Percentiles rank a stretch among this genome's conserved stretches.
phyloP scores from a whole-genome alignment of 1,139 yeast genomes.

The Candida sp. region DNA sequence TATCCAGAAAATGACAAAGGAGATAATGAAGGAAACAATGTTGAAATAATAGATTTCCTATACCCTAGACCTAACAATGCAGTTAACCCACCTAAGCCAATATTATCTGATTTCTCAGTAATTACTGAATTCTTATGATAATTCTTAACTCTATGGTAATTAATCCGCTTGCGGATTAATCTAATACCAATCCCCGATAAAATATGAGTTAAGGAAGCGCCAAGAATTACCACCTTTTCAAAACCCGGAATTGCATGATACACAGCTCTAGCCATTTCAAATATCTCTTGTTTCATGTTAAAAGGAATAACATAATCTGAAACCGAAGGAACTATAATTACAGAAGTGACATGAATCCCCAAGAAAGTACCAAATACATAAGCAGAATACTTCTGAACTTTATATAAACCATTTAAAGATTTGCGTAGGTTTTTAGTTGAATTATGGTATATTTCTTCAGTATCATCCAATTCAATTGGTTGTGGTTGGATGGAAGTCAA shows the following conservation, averaged over 20 bases:
- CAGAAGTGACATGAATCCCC: conserved; percentile 56
- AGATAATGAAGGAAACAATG: conserved; percentile 26
- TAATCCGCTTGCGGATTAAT: conserved; percentile 17
- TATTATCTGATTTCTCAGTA: conserved; percentile 32
- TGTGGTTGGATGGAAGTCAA: conserved; percentile 10
- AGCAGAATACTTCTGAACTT: conserved; percentile 60
- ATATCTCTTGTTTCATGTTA: conserved; percentile 47
- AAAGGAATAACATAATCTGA: conserved; percentile 35
- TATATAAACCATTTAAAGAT: conserved; percentile 8
- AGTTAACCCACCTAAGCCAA: conserved; percentile 60
- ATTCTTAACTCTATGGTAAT: background rate
- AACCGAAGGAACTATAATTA: conserved; percentile 46
- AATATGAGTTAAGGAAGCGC: conserved; percentile 49
- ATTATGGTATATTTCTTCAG: conserved; percentile 1
- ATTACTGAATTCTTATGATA: background rate
- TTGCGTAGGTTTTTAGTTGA: conserved; percentile 7
- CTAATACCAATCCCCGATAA: conserved; percentile 52
- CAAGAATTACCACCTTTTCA: conserved; percentile 48
- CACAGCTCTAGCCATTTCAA: conserved; percentile 59
- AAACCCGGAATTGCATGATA: conserved; percentile 51
- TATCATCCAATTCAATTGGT: conserved; percentile 12
- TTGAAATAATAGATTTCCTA: conserved; percentile 41
- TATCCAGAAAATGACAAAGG: conserved; percentile 65
- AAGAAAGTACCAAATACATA: conserved; percentile 56
- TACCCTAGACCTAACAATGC: conserved; percentile 54